phyloP scores from a whole-genome alignment of 2,329 filamentous ascomycete genomes.

The Colletotrichum sublineola region DNA sequence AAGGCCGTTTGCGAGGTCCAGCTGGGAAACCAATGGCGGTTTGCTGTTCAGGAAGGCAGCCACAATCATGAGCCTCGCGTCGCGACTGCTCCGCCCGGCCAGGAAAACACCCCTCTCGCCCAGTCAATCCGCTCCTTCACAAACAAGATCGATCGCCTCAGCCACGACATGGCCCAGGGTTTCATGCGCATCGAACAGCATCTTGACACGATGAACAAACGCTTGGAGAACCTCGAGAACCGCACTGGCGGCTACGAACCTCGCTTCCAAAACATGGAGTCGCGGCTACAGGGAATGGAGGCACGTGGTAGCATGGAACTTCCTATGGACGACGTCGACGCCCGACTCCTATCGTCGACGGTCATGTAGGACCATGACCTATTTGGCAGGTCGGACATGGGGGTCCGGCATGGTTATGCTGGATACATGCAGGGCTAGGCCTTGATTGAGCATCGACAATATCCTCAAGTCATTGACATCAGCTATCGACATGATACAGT shows the following conservation, averaged over 20 bases:
- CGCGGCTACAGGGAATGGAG: conserved; percentile 58
- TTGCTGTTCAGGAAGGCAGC: conserved; percentile 70
- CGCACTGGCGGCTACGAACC: conserved; percentile 59
- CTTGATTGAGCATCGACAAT: conserved; percentile 1
- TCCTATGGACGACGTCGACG: conserved; percentile 61
- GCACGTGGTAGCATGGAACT: conserved; percentile 46
- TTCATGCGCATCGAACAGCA: conserved; percentile 64
- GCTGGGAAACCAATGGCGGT: conserved; percentile 74
- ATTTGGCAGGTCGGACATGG: background rate
- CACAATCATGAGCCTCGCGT: conserved; percentile 73
- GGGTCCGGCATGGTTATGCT: background rate
- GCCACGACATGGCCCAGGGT: conserved; percentile 68
- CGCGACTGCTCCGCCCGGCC: conserved; percentile 65
- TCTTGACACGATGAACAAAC: conserved; percentile 66
- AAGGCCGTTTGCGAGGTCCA: conserved; percentile 75
- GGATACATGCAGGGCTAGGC: background rate
- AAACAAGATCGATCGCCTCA: conserved; percentile 71
- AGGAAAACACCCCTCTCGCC: conserved; percentile 69
- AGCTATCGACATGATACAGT: background rate
- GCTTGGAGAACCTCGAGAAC: conserved; percentile 67
- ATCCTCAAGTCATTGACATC: conserved; percentile 1
- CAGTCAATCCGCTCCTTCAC: conserved; percentile 70
- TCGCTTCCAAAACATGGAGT: conserved; percentile 60
- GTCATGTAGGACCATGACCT: conserved; percentile 55
- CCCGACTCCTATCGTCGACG: conserved; percentile 57